Evolutionary conservation across 371 early-diverging fungal species (phyloP).

Genomic region (Mucor saturninus): DNA sequence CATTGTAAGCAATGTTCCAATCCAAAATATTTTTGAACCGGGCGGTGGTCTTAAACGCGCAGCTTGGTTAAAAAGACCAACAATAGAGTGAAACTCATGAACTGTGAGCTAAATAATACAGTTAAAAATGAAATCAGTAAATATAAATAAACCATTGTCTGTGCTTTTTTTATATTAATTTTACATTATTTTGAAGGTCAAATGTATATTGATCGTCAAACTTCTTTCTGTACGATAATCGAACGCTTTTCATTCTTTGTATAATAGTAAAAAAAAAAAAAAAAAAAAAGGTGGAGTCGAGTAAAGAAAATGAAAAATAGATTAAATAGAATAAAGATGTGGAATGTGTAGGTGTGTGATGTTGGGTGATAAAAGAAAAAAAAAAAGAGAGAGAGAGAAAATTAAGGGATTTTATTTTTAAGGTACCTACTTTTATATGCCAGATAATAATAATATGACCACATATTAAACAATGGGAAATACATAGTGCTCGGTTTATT

Average conservation of each 20-base stretch:
- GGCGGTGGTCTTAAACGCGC: slow-evolving; percentile 35
- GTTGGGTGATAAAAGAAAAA: slow-evolving; percentile 7
- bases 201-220: slow-evolving; percentile 56
- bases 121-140: slow-evolving; percentile 15
- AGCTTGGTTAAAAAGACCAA: slow-evolving; percentile 41
- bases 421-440: slow-evolving; percentile 3
- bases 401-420: neutral
- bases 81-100: slow-evolving; percentile 37
- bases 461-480: neutral
- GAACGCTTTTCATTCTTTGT: slow-evolving; percentile 37
- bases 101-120: slow-evolving; percentile 28
- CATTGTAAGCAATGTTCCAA: slow-evolving; percentile 17
- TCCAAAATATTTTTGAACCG: slow-evolving; percentile 31
- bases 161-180: slow-evolving; percentile 5
- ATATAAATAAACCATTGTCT: slow-evolving; percentile 7
- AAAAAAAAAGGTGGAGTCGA: slow-evolving; percentile 5
- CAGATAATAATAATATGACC: slow-evolving; percentile 4
- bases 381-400: slow-evolving; percentile 3
- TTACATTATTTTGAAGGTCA: slow-evolving; percentile 48
- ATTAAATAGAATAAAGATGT: slow-evolving; percentile 4
- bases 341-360: slow-evolving; percentile 15
- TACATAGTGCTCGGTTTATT: slow-evolving; percentile 1
- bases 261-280: neutral
- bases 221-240: slow-evolving; percentile 31
- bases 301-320: neutral